Conservation (phyloP, 345 rosid species). For the Linum lewisii region DNA sequence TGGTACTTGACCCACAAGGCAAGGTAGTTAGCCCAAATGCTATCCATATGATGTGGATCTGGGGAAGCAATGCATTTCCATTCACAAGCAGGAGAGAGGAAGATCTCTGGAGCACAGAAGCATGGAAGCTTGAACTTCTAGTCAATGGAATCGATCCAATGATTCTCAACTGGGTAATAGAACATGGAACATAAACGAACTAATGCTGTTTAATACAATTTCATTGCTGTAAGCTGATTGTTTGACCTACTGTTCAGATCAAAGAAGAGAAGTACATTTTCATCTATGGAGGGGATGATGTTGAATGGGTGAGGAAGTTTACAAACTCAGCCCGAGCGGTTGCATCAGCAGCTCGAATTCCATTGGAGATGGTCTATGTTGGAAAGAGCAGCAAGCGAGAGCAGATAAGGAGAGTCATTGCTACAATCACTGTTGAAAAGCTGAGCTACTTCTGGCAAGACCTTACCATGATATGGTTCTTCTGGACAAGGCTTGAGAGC, state of each 20-base stretch:
- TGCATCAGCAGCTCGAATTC: not conserved
- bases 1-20: slow-evolving; percentile 7
- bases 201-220: not conserved
- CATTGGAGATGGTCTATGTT: slow-evolving; percentile 3
- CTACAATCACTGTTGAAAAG: not conserved
- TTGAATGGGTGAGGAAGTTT: slow-evolving; percentile 1
- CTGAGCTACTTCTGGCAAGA: slow-evolving; percentile 6
- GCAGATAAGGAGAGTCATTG: not conserved
- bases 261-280: slow-evolving; percentile 6
- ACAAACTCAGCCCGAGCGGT: slow-evolving; percentile 1
- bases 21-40: slow-evolving; percentile 1
- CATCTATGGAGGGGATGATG: slow-evolving; percentile 3
- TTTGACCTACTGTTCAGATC: not conserved
- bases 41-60: slow-evolving; percentile 5
- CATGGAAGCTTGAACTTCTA: slow-evolving; percentile 2
- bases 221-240: not conserved
- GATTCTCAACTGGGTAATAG: slow-evolving; percentile 3
- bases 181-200: not conserved
- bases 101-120: not conserved
- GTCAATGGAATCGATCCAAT: not conserved
- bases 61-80: not conserved
- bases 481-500: slow-evolving; percentile 3
- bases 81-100: slow-evolving; percentile 3
- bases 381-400: slow-evolving; percentile 3
- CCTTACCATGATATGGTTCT: slow-evolving; percentile 7